Percentiles rank a stretch among this genome's conserved stretches.
Evolutionary conservation across 106 monocot genomes (phyloP).

Genomic region (Xerophyta viscosa): DNA sequence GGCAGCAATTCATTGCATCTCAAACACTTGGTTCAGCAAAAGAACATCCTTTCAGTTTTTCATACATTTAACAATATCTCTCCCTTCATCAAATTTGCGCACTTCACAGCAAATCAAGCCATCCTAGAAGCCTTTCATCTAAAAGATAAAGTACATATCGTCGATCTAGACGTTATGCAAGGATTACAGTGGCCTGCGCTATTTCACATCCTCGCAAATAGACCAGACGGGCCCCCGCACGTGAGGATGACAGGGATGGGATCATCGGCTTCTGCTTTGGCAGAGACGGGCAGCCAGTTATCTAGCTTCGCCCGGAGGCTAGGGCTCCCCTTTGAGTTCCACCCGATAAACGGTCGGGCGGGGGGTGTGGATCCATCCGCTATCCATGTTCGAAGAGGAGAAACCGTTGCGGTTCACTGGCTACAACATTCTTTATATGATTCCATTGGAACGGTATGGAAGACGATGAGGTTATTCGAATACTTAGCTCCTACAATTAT

Average conservation of each 20-base stretch:
- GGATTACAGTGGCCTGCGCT: conserved; percentile 50
- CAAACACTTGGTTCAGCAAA: conserved; percentile 8
- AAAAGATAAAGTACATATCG: conserved; percentile 19
- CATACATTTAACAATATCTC: conserved; percentile 31
- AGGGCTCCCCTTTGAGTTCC: conserved; percentile 34
- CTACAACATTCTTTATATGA: conserved; percentile 32
- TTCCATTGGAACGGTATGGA: conserved; percentile 19
- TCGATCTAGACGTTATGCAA: conserved; percentile 48
- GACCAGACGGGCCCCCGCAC: conserved; percentile 28
- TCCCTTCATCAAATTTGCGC: conserved; percentile 31
- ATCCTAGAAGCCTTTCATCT: conserved; percentile 33
- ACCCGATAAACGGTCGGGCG: conserved; percentile 8
- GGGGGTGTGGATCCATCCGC: conserved; percentile 15
- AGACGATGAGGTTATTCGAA: conserved; percentile 24
- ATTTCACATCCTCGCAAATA: conserved; percentile 30
- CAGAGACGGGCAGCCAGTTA: conserved; percentile 31
- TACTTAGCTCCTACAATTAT: conserved; percentile 16
- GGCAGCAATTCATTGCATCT: not conserved
- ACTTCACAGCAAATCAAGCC: conserved; percentile 46
- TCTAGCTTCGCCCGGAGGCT: conserved; percentile 29
- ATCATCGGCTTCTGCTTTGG: conserved; percentile 7
- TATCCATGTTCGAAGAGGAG: conserved; percentile 2
- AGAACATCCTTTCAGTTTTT: conserved; percentile 21
- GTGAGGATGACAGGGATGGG: conserved; percentile 31
- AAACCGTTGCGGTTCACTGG: conserved; percentile 38